Base-by-base conservation (phyloP, 495 filamentous ascomycete species). In the Neurospora africana region DNA sequence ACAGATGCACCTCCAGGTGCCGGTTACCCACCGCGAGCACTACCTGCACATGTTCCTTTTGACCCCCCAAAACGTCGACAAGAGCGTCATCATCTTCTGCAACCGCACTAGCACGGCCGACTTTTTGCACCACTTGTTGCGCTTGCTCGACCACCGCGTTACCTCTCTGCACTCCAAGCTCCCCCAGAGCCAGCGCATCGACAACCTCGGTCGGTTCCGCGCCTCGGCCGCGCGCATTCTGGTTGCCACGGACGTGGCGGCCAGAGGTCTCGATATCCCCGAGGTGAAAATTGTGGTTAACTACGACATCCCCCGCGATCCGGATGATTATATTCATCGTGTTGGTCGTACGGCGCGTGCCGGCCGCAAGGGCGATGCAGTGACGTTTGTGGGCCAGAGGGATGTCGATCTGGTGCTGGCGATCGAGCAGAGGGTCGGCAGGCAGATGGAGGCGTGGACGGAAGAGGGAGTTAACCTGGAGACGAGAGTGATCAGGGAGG, bases 281-380 rank as follows among this genome's bases (percentile, higher is more conserved):
- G 91, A 91, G 72, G 96, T 98, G 1, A 90, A 87, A 69, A 81
- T 98, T 13, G 95, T 99, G 9, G 83, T 99, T 68, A 98, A 99
- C 79, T 98, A 92, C 78, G 96, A 98, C 77, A 89, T 99, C 21
- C 95, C 95, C 2, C 89, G 95, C 3, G 93, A 98, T 78, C 94
- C 95, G 40, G 95, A 98, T 79, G 96, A 97, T 79, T 99, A 98
- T 76, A 93, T 99, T 72, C 95, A 99, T 81, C 91, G 95, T 27
- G 94, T 97, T 70, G 95, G 95, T 77, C 91, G 95, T 76, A 99
- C 95, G 13, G 95, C 96, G 9, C 88, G 95, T 85, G 95, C 95
- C 8, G 95, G 96, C 0, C 86, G 92, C 58, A 83, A 81, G 35
- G 95, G 95, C 77, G 90, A 93, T 71, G 89, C 91, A 3, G 89